Base-by-base conservation (phyloP, 371 early-diverging fungal species). In the Apophysomyces variabilis region DNA sequence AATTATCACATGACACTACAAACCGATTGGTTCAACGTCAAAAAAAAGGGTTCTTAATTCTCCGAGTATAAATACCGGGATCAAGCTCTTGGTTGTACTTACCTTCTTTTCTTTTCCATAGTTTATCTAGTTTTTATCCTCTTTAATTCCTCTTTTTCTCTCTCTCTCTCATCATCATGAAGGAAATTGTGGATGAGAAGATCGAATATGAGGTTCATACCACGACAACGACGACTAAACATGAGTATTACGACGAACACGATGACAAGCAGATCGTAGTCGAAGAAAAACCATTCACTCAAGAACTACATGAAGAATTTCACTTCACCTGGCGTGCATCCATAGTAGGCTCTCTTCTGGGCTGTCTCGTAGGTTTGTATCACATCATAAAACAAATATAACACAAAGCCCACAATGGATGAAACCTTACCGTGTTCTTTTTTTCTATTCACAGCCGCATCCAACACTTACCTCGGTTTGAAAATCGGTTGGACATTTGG, bases 401-500 rank as follows among this genome's bases (percentile, higher is more conserved):
- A 41, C 41, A 8, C 8, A 61, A 50, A 50, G 21, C 54, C 32
- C 32, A 26, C 32, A 3, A 3, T 26, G 3, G 3, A 26, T 26
- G 32, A 26, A 26, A 3, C 32, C 32, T 26, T 26, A 26, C 1
- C 32, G 3, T 26, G 32, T 26, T 26, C 32, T 26, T 26, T 26
- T 1, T 26, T 26, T 26, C 3, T 26, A 3, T 32, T 50, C 32
- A 38, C 54, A 68, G 82, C 84, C 38, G 90, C 90, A 44, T 85
- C 85, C 57, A 90, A 90, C 75, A 74, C 89, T 68, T 90, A 90
- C 66, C 78, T 88, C 41, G 90, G 90, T 69, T 69, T 90, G 45
- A 88, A 84, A 68, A 80, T 84, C 54, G 89, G 89, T 35, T 87
- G 87, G 87, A 78, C 86, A 1, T 90, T 90, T 69, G 87, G 86